phyloP scores from a whole-genome alignment of 2,329 filamentous ascomycete genomes.

The Fusarium sp. region DNA sequence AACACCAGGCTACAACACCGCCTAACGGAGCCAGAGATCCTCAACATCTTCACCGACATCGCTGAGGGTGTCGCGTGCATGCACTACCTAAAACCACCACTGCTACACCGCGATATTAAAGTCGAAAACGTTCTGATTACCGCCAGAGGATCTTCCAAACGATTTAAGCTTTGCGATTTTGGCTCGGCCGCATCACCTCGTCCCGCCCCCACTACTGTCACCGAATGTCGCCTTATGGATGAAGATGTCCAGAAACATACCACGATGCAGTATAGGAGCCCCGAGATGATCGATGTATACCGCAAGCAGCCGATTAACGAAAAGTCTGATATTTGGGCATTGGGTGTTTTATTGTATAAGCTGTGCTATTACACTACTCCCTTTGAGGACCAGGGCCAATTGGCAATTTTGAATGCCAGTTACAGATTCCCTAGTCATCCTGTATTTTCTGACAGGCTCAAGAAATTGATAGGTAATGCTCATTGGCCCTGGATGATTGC shows the following conservation, averaged over 20 bases:
- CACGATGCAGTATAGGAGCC: conserved; percentile 95
- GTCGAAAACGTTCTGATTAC: conserved; percentile 98
- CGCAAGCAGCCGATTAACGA: conserved; percentile 96
- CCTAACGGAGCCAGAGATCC: conserved; percentile 95
- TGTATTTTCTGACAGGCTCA: conserved; percentile 87
- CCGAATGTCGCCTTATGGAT: conserved; percentile 91
- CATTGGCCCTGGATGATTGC: background rate
- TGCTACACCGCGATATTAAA: conserved; percentile 95
- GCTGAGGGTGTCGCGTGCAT: conserved; percentile 97
- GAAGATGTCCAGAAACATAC: conserved; percentile 98
- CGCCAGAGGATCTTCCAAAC: conserved; percentile 70
- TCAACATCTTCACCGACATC: conserved; percentile 96
- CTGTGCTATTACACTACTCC: conserved; percentile 99
- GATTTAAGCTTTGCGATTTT: conserved; percentile 98
- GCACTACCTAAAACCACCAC: conserved; percentile 96
- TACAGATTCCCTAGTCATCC: conserved; percentile 93
- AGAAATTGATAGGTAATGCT: conserved; percentile 83
- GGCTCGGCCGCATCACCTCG: conserved; percentile 88
- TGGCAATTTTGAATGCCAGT: conserved; percentile 95
- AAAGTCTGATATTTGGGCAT: conserved; percentile 98
- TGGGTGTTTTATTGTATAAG: conserved; percentile 96
- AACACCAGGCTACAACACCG: conserved; percentile 97
- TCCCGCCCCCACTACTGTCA: conserved; percentile 85
- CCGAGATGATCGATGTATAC: conserved; percentile 99
- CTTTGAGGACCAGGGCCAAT: conserved; percentile 96